A percentile compares a stretch with the other conserved stretches of the same genome.
Evolutionary conservation across 2,329 filamentous ascomycete genomes (phyloP).

Genomic region (Pleurostoma richardsiae): DNA sequence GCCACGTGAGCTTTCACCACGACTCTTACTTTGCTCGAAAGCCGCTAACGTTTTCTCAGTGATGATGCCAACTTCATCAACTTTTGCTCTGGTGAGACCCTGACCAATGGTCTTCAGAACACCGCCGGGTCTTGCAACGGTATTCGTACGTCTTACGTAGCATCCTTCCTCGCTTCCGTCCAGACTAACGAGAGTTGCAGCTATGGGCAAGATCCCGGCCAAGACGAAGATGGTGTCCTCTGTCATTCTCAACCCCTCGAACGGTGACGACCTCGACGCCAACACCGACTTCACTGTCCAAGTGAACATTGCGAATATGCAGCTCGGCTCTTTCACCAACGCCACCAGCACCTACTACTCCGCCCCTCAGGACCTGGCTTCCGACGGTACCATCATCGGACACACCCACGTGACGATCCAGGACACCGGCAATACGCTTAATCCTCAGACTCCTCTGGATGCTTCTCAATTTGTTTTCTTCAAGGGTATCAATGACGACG

Average conservation of each 20-base stretch:
- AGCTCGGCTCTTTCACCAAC: conserved; percentile 57
- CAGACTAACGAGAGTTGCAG: conserved; percentile 23
- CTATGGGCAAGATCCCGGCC: conserved; percentile 57
- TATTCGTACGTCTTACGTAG: conserved; percentile 38
- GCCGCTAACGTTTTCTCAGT: conserved; percentile 27
- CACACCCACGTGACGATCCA: conserved; percentile 58
- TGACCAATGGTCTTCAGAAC: conserved; percentile 58
- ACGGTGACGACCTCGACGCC: conserved; percentile 39
- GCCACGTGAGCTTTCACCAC: conserved; percentile 34
- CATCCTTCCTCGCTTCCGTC: not conserved
- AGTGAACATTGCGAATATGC: conserved; percentile 48
- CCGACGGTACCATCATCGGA: conserved; percentile 45
- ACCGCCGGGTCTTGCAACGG: conserved; percentile 59
- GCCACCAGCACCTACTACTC: conserved; percentile 56
- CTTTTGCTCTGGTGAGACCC: conserved; percentile 47
- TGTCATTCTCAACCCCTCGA: conserved; percentile 47
- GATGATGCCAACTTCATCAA: conserved; percentile 60
- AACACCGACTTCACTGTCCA: conserved; percentile 47
- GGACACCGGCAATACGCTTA: conserved; percentile 43
- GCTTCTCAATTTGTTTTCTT: conserved; percentile 55
- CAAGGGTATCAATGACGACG: conserved; percentile 62
- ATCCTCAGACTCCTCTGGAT: conserved; percentile 46
- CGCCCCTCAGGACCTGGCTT: conserved; percentile 49
- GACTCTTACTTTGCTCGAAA: not conserved
- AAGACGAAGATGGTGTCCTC: conserved; percentile 51